Conservation (phyloP, 192 early-diverging fungal genomes). For the Endogone sp. region DNA sequence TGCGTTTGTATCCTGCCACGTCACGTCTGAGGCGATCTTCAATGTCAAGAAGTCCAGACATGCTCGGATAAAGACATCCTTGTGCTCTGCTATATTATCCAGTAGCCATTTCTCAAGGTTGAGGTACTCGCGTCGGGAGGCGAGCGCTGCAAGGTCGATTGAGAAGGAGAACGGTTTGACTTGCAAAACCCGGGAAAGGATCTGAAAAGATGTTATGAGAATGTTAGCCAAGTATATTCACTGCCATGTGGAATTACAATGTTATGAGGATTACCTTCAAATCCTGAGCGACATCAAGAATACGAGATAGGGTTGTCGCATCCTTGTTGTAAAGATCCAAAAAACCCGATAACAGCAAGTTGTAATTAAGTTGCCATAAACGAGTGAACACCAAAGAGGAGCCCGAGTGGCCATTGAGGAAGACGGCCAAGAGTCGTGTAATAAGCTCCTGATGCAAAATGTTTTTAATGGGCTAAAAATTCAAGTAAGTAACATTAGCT, state of each 20-base stretch:
- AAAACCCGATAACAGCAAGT: slow-evolving; percentile 56
- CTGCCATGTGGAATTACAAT: background rate
- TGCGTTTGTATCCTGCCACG: slow-evolving; percentile 35
- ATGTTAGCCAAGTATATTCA: background rate
- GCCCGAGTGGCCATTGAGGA: slow-evolving; percentile 60
- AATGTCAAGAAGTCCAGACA: slow-evolving; percentile 74
- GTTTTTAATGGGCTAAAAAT: slow-evolving; percentile 39
- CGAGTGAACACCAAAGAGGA: slow-evolving; percentile 63
- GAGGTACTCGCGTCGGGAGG: slow-evolving; percentile 71
- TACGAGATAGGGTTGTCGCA: slow-evolving; percentile 45
- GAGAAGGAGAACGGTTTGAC: slow-evolving; percentile 62
- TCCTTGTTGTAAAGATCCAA: slow-evolving; percentile 74
- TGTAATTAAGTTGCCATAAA: slow-evolving; percentile 64
- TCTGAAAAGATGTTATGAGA: slow-evolving; percentile 32
- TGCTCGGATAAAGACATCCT: slow-evolving; percentile 61
- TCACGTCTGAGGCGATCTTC: slow-evolving; percentile 50
- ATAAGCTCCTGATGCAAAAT: slow-evolving; percentile 62
- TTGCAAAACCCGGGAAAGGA: slow-evolving; percentile 66
- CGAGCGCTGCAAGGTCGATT: slow-evolving; percentile 77
- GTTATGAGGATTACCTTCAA: slow-evolving; percentile 51
- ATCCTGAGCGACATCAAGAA: slow-evolving; percentile 78
- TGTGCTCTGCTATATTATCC: slow-evolving; percentile 60
- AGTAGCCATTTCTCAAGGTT: slow-evolving; percentile 85
- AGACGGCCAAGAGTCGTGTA: slow-evolving; percentile 53
- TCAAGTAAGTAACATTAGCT: background rate